Base-by-base conservation (phyloP, 75 land plant genomes). In the Chamaecyparis obtusa region DNA sequence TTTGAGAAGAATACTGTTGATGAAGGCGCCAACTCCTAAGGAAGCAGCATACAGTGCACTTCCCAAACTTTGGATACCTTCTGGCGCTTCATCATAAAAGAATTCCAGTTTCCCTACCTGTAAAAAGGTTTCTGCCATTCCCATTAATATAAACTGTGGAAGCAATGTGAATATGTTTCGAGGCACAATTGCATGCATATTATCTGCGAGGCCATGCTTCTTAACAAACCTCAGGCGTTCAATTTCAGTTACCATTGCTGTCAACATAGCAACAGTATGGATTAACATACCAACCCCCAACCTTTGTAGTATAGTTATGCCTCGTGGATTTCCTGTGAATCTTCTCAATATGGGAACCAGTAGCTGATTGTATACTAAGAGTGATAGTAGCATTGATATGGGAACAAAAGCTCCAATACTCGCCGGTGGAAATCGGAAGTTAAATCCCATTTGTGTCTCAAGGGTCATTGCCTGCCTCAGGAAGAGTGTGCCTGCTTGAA, bases 401-500 rank as follows among this genome's bases (percentile, higher is more conserved):
- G 94, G 89, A 39, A 91, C 88, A 87, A 95, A 94, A 39, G 87
- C 90, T 10, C 84, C 79, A 37, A 97, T 84, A 43, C 95, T 94
- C 1, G 95, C 99, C 6, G 95, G 90, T 2, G 97, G 99, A 56
- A 97, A 89, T 9, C 90, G 17, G 85, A 97, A 92, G 75, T 87
- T 79, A 15, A 85, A 83, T 14, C 97, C 97, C 86, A 97, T 85
- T 67, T 43, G 24, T 30, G 90, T 60, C 35, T 95, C 91, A 44
- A 97, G 94, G 0, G 95, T 95, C 15, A 91, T 88, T 41, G 95
- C 96, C 86, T 95, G 97, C 86, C 94, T 92, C 83, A 95, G 83
- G 83, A 94, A 97, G 10, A 97, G 90, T 60, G 97, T 97, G 69
- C 86, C 87, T 64, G 90, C 74, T 74, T 97, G 99, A 33, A 96